Conservation (phyloP, 2,329 filamentous ascomycete genomes). For the Tetracladium maxilliforme region DNA sequence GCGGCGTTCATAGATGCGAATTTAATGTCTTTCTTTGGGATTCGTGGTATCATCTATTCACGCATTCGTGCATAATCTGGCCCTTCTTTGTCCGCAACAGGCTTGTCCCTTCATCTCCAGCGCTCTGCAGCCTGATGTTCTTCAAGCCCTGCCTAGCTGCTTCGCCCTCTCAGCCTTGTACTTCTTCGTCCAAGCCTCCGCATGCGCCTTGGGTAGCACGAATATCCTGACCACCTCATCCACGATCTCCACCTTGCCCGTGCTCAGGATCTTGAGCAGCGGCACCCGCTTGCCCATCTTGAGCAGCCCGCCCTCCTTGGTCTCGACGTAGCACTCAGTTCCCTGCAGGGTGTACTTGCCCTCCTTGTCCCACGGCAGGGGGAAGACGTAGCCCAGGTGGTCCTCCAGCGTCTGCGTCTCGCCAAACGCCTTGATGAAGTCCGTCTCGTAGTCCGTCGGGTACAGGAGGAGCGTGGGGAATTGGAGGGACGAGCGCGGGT, state of each 20-base stretch:
- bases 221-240: constrained; percentile 76
- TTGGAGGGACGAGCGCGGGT: constrained; percentile 54
- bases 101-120: background rate
- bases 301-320: constrained; percentile 59
- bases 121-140: background rate
- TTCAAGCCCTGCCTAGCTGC: background rate
- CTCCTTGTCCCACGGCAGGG: constrained; percentile 69
- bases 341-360: constrained; percentile 46
- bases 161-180: constrained; percentile 66
- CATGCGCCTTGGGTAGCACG: constrained; percentile 59
- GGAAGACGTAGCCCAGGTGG: constrained; percentile 76
- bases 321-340: constrained; percentile 88
- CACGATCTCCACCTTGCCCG: constrained; percentile 72
- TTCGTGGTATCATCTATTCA: no score
- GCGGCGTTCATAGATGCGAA: no score
- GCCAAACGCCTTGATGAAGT: constrained; percentile 79
- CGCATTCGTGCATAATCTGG: no score
- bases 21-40: no score
- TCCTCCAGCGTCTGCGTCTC: constrained; percentile 64
- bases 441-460: constrained; percentile 65
- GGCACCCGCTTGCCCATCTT: constrained; percentile 80
- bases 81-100: constrained; percentile 6
- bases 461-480: constrained; percentile 81
- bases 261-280: constrained; percentile 58
- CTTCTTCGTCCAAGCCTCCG: constrained; percentile 64